Evolutionary conservation across 495 filamentous ascomycete species (phyloP).

Genomic region (Saxophila tyrrhenica): DNA sequence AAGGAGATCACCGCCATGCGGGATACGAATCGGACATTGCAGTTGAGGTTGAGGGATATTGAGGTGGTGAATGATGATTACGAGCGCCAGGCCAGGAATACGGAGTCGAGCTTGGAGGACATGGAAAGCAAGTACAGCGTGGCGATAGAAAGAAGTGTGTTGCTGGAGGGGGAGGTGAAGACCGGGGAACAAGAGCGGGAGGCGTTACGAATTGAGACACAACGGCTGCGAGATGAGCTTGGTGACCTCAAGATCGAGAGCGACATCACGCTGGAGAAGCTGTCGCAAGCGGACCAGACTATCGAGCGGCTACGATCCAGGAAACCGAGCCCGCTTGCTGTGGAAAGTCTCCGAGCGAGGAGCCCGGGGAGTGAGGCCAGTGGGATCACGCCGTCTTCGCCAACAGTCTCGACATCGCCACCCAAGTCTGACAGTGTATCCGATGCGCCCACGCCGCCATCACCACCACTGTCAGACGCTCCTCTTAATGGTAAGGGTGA

Average conservation of each 20-base stretch:
- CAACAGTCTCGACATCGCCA: constrained; percentile 42
- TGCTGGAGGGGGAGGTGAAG: constrained; percentile 91
- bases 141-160: constrained; percentile 78
- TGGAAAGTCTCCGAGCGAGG: constrained; percentile 27
- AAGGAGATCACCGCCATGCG: constrained; percentile 91
- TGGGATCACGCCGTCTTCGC: constrained; percentile 29
- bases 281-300: constrained; percentile 53
- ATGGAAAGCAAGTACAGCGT: constrained; percentile 94
- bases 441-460: constrained; percentile 45
- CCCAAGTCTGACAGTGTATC: constrained; percentile 60
- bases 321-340: constrained; percentile 38
- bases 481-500: constrained; percentile 21
- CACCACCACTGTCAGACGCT: constrained; percentile 42
- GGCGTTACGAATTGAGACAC: constrained; percentile 70
- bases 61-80: constrained; percentile 98
- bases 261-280: constrained; percentile 86
- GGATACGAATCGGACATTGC: constrained; percentile 68
- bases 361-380: constrained; percentile 37
- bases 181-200: constrained; percentile 85
- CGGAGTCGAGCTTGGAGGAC: constrained; percentile 88
- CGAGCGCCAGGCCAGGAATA: constrained; percentile 88
- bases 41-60: constrained; percentile 78
- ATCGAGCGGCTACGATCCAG: constrained; percentile 41
- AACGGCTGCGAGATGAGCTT: constrained; percentile 78
- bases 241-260: constrained; percentile 88